Evolutionary conservation across 257 asterid species (phyloP).

Genomic region (Hygrophila difformis): DNA sequence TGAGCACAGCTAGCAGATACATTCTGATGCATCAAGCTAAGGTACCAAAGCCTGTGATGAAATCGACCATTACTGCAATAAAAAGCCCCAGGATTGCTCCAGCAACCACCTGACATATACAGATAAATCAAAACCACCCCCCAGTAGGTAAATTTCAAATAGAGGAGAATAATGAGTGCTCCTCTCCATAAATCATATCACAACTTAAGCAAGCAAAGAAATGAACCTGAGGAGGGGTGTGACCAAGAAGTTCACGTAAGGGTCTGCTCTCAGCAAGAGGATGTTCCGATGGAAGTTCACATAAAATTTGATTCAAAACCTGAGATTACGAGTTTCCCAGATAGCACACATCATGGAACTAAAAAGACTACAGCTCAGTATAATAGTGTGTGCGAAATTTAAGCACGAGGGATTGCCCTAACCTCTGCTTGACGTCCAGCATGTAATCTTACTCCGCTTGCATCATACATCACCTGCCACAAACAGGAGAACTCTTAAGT

Average conservation of each 20-base stretch:
- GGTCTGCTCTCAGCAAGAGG: constrained; percentile 95
- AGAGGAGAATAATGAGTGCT: too few species aligned
- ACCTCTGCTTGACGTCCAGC: constrained; percentile 99
- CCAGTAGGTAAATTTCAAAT: background rate
- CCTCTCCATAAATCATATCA: too few species aligned
- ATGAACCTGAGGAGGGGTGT: constrained; percentile 88
- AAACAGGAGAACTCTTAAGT: constrained; percentile 3
- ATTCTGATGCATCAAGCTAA: constrained; percentile 18
- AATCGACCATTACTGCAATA: constrained; percentile 38
- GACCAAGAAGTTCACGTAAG: constrained; percentile 94
- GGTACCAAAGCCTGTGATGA: constrained; percentile 23
- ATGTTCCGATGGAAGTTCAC: constrained; percentile 92
- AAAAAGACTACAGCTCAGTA: background rate
- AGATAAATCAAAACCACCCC: too few species aligned
- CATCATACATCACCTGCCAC: constrained; percentile 92
- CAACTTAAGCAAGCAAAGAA: constrained; percentile 8
- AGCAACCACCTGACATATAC: constrained; percentile 54
- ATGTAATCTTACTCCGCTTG: constrained; percentile 87
- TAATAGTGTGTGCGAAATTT: constrained; percentile 2
- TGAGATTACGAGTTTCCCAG: constrained; percentile 22
- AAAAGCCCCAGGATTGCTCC: constrained; percentile 64
- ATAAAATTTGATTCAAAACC: constrained; percentile 91
- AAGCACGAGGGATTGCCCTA: too few species aligned
- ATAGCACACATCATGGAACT: background rate
- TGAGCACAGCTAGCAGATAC: background rate